These are phyloP conservation scores for Boechera divaricarpa DNA, from an alignment of 345 rosid genomes.

Conservation along the genomic window DNA sequence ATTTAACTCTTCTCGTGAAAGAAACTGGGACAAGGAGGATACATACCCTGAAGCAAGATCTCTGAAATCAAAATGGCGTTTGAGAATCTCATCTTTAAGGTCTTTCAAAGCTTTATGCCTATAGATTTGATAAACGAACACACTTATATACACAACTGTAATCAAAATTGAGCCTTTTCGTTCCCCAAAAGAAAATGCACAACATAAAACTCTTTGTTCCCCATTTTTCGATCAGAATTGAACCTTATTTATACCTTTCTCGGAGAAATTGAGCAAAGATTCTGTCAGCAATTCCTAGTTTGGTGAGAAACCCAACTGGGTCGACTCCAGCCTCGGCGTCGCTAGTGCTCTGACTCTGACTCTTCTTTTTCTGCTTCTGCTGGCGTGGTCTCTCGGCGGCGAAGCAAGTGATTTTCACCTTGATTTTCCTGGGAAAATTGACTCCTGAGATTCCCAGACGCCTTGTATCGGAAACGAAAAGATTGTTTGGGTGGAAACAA, in stretches of 20 bases:
- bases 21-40: not conserved
- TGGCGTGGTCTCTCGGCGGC: slow-evolving; percentile 45
- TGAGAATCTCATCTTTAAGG: slow-evolving; percentile 77
- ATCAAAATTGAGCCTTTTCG: not conserved
- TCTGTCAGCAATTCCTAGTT: slow-evolving; percentile 75
- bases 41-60: slow-evolving; percentile 87
- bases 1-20: not conserved
- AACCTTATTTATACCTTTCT: slow-evolving; percentile 63
- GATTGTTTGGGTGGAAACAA: slow-evolving; percentile 39
- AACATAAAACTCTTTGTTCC: not conserved
- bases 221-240: not conserved
- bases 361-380: slow-evolving; percentile 41
- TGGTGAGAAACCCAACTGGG: slow-evolving; percentile 57
- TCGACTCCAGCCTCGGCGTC: slow-evolving; percentile 44
- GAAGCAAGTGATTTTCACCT: slow-evolving; percentile 38
- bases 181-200: not conserved
- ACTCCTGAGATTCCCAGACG: slow-evolving; percentile 31
- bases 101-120: slow-evolving; percentile 90
- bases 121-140: slow-evolving; percentile 38
- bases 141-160: not conserved
- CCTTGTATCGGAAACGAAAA: slow-evolving; percentile 10
- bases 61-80: slow-evolving; percentile 67
- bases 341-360: slow-evolving; percentile 33
- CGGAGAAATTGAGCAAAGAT: slow-evolving; percentile 86
- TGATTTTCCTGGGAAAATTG: slow-evolving; percentile 44